Evolutionary conservation across 768 basidiomycete species (phyloP), one percentile per base, ranked within the genome.

Genomic region (Mycena olivaceomarginata): DNA sequence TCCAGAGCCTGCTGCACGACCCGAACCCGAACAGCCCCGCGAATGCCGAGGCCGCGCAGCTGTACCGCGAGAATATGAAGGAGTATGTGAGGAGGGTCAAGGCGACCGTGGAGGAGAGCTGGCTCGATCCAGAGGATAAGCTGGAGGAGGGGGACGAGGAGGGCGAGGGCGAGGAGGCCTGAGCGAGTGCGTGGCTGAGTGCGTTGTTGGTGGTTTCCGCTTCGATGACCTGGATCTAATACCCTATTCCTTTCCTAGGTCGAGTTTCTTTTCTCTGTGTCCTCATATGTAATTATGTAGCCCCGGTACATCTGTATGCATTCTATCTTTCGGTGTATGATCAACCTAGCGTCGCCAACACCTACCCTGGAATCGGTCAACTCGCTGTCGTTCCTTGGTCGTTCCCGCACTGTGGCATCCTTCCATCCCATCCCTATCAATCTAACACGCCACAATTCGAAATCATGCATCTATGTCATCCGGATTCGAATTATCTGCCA

Each of bases 11-110:
- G 72, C 88, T 99, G 75, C 98, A 99, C 82, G 98, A 99, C 85
- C 98, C 98, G 15, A 99, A 99, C 85, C 98, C 98, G 2, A 97
- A 97, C 84, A 98, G 97, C 82, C 98, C 98, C 16, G 98, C 98
- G 5, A 99, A 99, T 83, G 98, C 97, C 4, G 98, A 99, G 86
- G 98, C 98, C 0, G 98, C 98, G 8, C 96, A 97, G 86, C 85
- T 99, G 76, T 99, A 98, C 83, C 89, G 98, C 74, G 98, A 99
- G 84, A 98, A 98, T 82, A 97, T 98, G 95, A 99, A 98, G 87
- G 98, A 99, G 88, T 99, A 99, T 84, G 95, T 98, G 64, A 89
- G 97, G 77, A 87, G 97, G 70, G 98, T 99, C 41, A 96, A 98
- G 86, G 93, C 92, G 57, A 98, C 97, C 0, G 97, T 98, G 41